These are phyloP conservation scores for Boechera retrofracta DNA, from an alignment of 345 rosid genomes.

Conservation along the genomic window DNA sequence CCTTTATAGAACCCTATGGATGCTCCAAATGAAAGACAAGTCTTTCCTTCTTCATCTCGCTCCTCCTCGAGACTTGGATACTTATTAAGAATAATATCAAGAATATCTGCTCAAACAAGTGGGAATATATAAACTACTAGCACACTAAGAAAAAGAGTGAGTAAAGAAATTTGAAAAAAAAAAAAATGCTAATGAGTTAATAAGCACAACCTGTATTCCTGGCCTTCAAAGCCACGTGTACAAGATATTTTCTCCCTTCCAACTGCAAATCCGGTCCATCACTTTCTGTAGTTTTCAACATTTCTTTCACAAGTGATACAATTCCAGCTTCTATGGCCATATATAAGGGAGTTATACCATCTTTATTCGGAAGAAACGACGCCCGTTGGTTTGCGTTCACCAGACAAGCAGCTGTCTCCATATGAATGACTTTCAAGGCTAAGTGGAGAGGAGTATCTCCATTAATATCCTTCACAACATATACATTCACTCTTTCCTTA, in stretches of 20 bases:
- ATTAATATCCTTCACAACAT: not conserved
- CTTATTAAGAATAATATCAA: conserved; percentile 6
- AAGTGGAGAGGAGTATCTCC: conserved; percentile 44
- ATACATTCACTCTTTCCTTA: not conserved
- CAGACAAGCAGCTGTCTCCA: not conserved
- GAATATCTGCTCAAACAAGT: not conserved
- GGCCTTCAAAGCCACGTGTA: not conserved
- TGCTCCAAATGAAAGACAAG: conserved; percentile 29
- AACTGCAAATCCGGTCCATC: not conserved
- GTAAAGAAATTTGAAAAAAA: no score
- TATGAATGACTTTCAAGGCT: not conserved
- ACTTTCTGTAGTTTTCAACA: not conserved
- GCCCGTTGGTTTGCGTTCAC: not conserved
- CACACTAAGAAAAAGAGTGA: no score
- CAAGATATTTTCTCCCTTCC: conserved; percentile 1
- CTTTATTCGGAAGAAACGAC: not conserved
- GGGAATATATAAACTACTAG: no score
- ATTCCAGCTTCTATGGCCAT: not conserved
- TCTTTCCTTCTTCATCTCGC: conserved; percentile 36
- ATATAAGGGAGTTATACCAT: not conserved
- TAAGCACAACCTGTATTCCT: not conserved
- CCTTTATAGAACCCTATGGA: conserved; percentile 20
- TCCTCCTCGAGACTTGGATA: not conserved
- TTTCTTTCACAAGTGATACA: not conserved
- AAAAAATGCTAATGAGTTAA: no score